Conservation (phyloP, 495 filamentous ascomycete species). For the Clavariopsis aquatica region DNA sequence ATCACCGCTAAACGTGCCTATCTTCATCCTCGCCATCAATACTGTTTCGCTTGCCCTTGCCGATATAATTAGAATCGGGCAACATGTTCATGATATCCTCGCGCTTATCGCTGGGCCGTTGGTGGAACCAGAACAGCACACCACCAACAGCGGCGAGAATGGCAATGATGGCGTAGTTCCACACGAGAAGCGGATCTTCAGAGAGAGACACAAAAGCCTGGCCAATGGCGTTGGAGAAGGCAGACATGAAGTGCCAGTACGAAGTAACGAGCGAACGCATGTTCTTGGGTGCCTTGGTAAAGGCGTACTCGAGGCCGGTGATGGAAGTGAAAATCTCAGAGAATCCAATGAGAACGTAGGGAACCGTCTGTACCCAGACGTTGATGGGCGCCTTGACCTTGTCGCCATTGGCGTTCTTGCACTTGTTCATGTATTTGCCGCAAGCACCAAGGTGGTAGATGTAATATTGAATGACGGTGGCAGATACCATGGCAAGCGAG, state of each 20-base stretch:
- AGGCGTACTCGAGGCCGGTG: slow-evolving; percentile 63
- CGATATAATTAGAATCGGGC: slow-evolving; percentile 32
- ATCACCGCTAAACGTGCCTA: neutral
- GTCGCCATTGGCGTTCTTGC: slow-evolving; percentile 42
- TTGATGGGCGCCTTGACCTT: slow-evolving; percentile 37
- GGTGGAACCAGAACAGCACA: slow-evolving; percentile 37
- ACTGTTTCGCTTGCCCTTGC: slow-evolving; percentile 27
- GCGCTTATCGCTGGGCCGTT: slow-evolving; percentile 33
- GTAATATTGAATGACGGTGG: slow-evolving; percentile 36
- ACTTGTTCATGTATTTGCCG: slow-evolving; percentile 35
- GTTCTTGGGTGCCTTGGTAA: slow-evolving; percentile 74
- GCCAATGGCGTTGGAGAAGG: slow-evolving; percentile 67
- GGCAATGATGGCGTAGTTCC: slow-evolving; percentile 41
- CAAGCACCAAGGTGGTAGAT: slow-evolving; percentile 38
- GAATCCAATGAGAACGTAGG: slow-evolving; percentile 69
- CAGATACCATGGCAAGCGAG: slow-evolving; percentile 38
- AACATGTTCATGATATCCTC: slow-evolving; percentile 43
- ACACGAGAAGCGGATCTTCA: slow-evolving; percentile 66
- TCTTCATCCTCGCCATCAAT: neutral
- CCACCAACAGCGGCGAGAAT: slow-evolving; percentile 33
- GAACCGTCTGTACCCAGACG: slow-evolving; percentile 56
- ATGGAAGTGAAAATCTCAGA: slow-evolving; percentile 73
- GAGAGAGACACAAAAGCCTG: slow-evolving; percentile 66
- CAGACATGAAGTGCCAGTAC: slow-evolving; percentile 68
- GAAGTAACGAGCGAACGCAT: slow-evolving; percentile 74